These are phyloP conservation scores for Beauveria caledonica DNA, from an alignment of 2,329 filamentous ascomycete genomes.

Conservation along the genomic window DNA sequence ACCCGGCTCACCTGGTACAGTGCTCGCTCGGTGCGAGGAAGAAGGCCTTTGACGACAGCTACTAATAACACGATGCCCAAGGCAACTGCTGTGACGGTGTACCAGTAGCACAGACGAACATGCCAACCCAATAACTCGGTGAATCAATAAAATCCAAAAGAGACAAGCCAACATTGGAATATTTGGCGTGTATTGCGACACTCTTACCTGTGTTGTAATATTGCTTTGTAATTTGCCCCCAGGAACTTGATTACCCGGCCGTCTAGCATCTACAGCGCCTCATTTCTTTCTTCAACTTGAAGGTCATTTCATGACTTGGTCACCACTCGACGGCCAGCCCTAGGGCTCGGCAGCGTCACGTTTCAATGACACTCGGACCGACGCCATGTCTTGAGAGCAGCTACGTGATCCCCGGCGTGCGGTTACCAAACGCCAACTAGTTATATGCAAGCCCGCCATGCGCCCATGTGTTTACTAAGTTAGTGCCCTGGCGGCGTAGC, in stretches of 20 bases:
- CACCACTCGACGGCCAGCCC: neutral
- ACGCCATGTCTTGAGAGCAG: neutral
- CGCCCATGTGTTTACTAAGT: neutral
- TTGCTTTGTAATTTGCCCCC: neutral
- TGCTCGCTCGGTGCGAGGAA: neutral
- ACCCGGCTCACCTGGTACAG: neutral
- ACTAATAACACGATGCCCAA: neutral
- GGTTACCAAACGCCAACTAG: neutral
- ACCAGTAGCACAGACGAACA: neutral
- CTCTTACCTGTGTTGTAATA: neutral
- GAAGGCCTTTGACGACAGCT: neutral
- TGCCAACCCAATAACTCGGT: neutral
- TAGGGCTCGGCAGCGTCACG: neutral
- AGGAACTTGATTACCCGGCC: no score
- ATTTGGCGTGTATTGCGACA: neutral
- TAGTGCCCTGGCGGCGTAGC: conserved; percentile 2
- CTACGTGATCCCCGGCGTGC: neutral
- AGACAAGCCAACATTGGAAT: neutral
- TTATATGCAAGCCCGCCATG: neutral
- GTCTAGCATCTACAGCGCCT: neutral
- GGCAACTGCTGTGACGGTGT: neutral
- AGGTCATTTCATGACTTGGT: neutral
- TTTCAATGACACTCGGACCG: neutral
- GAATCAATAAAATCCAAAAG: neutral
- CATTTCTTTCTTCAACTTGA: neutral